A percentile compares a stretch with the other conserved stretches of the same genome.
These are phyloP conservation scores for Cydonia oblonga DNA, from an alignment of 331 rosid genomes.

Conservation along the genomic window DNA sequence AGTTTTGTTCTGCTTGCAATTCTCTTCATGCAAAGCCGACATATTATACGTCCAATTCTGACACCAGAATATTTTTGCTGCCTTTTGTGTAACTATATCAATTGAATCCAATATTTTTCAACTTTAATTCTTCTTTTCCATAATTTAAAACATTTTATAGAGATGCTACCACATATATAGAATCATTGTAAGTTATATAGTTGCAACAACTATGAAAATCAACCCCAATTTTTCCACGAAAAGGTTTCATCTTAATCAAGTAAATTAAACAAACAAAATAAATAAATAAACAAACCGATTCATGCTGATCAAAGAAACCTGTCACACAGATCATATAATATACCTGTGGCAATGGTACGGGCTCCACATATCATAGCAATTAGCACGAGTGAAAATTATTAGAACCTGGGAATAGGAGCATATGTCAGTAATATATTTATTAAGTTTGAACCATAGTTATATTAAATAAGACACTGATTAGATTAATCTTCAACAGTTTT, in stretches of 20 bases:
- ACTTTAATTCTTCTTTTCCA: no score
- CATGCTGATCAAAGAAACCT: not conserved
- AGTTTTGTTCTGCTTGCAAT: no score
- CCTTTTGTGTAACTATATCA: no score
- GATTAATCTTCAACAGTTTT: not conserved
- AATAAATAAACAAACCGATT: not conserved
- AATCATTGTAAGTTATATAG: not conserved
- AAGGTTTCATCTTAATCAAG: not conserved
- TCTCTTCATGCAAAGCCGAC: no score
- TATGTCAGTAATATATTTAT: not conserved
- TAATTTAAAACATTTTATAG: no score
- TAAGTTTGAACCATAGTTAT: not conserved
- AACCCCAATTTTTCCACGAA: not conserved
- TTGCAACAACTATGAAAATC: not conserved
- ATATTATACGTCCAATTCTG: no score
- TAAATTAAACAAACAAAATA: not conserved
- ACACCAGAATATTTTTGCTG: no score
- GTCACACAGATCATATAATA: not conserved
- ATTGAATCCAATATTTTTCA: no score
- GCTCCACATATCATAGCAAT: not conserved
- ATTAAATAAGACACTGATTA: not conserved
- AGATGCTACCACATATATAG: not conserved
- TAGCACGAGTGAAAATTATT: not conserved
- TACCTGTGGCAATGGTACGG: not conserved
- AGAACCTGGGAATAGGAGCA: not conserved